These are phyloP conservation scores for Orbilia oligospora DNA, from an alignment of 2,329 filamentous ascomycete genomes.

Conservation along the genomic window DNA sequence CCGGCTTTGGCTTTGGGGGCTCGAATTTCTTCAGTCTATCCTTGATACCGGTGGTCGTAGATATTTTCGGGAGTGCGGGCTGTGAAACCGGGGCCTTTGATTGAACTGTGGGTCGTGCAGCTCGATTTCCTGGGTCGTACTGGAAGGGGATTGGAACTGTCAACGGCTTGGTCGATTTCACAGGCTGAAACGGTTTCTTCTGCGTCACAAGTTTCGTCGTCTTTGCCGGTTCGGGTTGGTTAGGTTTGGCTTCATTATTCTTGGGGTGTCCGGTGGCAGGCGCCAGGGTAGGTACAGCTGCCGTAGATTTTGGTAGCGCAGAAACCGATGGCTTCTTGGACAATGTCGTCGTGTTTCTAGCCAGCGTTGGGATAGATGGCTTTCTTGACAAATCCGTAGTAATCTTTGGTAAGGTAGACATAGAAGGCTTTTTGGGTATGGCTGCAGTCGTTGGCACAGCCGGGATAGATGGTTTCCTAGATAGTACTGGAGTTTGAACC, in stretches of 20 bases:
- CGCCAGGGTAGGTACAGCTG: neutral
- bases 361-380: conserved; percentile 6
- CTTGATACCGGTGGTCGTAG: conserved; percentile 27
- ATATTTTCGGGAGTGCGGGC: neutral
- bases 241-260: neutral
- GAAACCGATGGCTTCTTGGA: conserved; percentile 11
- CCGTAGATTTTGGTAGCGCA: neutral
- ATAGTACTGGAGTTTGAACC: neutral
- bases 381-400: neutral
- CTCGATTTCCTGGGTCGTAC: conserved; percentile 4
- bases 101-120: neutral
- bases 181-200: conserved; percentile 44
- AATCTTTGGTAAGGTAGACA: neutral
- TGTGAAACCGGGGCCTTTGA: neutral
- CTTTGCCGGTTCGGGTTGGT: neutral
- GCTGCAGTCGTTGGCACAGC: neutral
- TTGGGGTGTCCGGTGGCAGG: neutral
- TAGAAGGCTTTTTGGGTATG: neutral
- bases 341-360: neutral
- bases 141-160: conserved; percentile 52
- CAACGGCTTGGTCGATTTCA: conserved; percentile 51
- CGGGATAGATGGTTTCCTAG: neutral
- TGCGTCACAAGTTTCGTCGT: conserved; percentile 28
- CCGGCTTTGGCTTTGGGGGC: conserved; percentile 43
- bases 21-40: conserved; percentile 51